Evolutionary conservation across 306 rosid species (phyloP).

Genomic region (Vigna trinervia): DNA sequence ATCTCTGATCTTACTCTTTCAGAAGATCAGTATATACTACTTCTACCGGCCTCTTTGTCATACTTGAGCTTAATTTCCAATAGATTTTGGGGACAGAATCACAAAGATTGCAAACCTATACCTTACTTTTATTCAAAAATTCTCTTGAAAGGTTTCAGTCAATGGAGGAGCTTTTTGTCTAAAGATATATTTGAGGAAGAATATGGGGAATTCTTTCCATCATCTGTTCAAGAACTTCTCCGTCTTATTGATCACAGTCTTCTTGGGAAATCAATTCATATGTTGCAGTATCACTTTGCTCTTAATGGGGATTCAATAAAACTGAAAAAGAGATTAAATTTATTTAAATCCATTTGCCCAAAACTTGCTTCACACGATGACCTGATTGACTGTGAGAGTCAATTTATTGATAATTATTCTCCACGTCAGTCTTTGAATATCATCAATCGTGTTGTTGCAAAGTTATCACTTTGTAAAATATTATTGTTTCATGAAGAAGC

Average conservation of each 20-base stretch:
- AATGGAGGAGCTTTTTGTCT: slow-evolving; percentile 73
- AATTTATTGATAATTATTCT: slow-evolving; percentile 54
- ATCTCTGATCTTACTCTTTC: slow-evolving; percentile 52
- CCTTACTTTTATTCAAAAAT: slow-evolving; percentile 65
- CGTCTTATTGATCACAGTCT: slow-evolving; percentile 66
- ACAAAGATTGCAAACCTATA: slow-evolving; percentile 50
- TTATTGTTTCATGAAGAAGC: slow-evolving; percentile 65
- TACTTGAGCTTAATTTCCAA: slow-evolving; percentile 58
- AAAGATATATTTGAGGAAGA: slow-evolving; percentile 72
- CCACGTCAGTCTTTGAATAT: slow-evolving; percentile 58
- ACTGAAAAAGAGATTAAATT: slow-evolving; percentile 61
- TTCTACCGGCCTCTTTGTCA: slow-evolving; percentile 72
- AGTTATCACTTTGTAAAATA: slow-evolving; percentile 69
- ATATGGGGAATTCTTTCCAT: slow-evolving; percentile 63
- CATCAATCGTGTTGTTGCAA: slow-evolving; percentile 64
- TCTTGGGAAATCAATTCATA: slow-evolving; percentile 75
- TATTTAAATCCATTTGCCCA: slow-evolving; percentile 65
- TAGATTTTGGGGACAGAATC: slow-evolving; percentile 57
- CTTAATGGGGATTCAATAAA: slow-evolving; percentile 60
- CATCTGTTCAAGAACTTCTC: slow-evolving; percentile 66
- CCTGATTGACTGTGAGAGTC: slow-evolving; percentile 65
- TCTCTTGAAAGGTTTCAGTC: slow-evolving; percentile 67
- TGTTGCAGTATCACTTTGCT: slow-evolving; percentile 69
- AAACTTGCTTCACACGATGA: slow-evolving; percentile 51
- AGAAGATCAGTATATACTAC: slow-evolving; percentile 71